Base-by-base conservation (phyloP, 2,329 filamentous ascomycete species). In the Fusarium sp. region DNA sequence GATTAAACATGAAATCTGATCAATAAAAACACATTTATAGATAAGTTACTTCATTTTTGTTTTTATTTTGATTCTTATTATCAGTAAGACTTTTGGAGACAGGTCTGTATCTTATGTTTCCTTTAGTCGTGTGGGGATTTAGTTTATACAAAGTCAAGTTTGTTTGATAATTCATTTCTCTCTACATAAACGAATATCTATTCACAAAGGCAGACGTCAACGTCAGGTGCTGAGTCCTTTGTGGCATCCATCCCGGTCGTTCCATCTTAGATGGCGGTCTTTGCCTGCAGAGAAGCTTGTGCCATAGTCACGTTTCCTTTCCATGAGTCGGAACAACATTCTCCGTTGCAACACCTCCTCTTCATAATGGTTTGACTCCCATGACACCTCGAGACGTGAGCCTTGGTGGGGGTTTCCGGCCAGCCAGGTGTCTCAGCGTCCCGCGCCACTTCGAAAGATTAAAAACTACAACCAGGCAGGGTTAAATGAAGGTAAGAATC, bases 91-190 rank as follows among this genome's bases (percentile, higher is more conserved):
- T 19, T 19, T 19, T 19, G 19, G 3, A 19, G 19, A 19, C 3
- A 19, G 19, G 19, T 19, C 19, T 19, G 19, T 19, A 10, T 11
- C 29, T 31, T 31, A 12, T 10, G 29, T 31, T 31, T 31, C 3
- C 29, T 31, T 31, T 3, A 12, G 11, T 12, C 10, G 31, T 25
- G 31, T 19, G 25, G 25, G 32, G 31, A 10, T 39, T 24, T 7
- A 11, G 19, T n/a, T 36, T 12, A 41, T 25, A 40, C n/a, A 44
- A 50, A 26, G 10, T 39, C 22, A n/a, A 28, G 24, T n/a, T n/a
- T 28, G 44, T 32, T 48, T 42, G 24, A 63, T 43, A 11, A 29
- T 54, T 40, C 35, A 39, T 63, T 53, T 38, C 61, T 61, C 45
- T 58, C 15, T 44, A 12, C 25, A 51, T 15, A 52, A 58, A 38